Evolutionary conservation across 2,329 filamentous ascomycete species (phyloP).

Genomic region (Periconia macrospinosa): DNA sequence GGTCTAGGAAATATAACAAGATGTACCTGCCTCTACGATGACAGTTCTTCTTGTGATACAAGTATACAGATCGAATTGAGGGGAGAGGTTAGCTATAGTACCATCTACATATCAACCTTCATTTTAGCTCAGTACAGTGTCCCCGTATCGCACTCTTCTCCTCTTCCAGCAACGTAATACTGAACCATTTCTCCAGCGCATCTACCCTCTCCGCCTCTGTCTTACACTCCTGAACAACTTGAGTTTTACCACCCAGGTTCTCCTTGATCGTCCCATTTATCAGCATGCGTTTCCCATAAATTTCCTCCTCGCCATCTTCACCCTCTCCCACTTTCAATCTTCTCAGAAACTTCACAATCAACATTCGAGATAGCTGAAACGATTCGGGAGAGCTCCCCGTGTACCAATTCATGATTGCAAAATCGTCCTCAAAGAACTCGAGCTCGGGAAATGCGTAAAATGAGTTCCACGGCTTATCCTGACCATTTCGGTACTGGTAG

Average conservation of each 20-base stretch:
- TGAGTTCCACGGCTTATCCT: constrained; percentile 42
- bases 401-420: constrained; percentile 45
- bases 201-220: constrained; percentile 44
- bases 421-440: constrained; percentile 45
- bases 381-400: constrained; percentile 33
- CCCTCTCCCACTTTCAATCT: constrained; percentile 22
- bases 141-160: constrained; percentile 40
- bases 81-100: not conserved
- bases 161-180: constrained; percentile 41
- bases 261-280: constrained; percentile 49
- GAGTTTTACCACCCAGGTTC: constrained; percentile 46
- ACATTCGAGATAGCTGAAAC: constrained; percentile 33
- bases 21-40: too few species aligned
- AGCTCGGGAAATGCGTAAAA: constrained; percentile 47
- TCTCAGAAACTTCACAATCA: constrained; percentile 45
- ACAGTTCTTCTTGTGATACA: too few species aligned
- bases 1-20: too few species aligned
- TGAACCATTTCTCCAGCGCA: constrained; percentile 45
- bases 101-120: not conserved
- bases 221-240: constrained; percentile 39
- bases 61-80: too few species aligned
- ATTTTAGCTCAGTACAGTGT: constrained; percentile 24
- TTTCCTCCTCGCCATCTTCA: constrained; percentile 27
- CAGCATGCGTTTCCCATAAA: constrained; percentile 43
- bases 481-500: constrained; percentile 57